Evolutionary conservation across 2,329 filamentous ascomycete species (phyloP), one percentile per base, ranked within the genome.

Genomic region (Aphanoascus verrucosus): DNA sequence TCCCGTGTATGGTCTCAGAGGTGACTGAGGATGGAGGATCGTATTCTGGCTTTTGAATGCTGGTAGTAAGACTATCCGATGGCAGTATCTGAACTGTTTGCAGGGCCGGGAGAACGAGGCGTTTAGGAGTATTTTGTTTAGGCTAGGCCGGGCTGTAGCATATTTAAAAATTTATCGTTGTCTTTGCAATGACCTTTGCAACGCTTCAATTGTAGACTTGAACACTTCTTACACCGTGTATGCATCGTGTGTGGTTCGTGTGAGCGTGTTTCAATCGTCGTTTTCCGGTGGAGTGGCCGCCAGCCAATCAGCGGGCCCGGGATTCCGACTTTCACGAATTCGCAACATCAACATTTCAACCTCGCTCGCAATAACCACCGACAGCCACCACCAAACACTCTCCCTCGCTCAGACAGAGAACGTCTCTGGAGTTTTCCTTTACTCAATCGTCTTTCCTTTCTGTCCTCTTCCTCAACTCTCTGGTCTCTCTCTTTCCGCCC

Each of bases 261-360:
- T 20, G 15, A 23, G 23, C 20, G 23, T 2, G 15, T 1, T 47
- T 32, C 12, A 3, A 34, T 14, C n/a, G 44, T 5, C 35, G 32
- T 46, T 52, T 38, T 45, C 15, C 32, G 20, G 51, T 47, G 43
- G 32, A 40, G 43, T 15, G 38, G 7, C 23, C 23, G 38, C 43
- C 59, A 60, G 59, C 69, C 69, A 72, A 72, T 71, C 63, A 71
- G 61, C 58, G 57, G 59, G 60, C 60, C 58, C 63, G 64, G 67
- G 67, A 69, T 71, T 69, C 67, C 66, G 64, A 53, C 57, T 54
- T 56, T 59, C 66, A 67, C 66, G 63, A 65, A 67, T 64, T 67
- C 65, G 52, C 31, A 64, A 64, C 67, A 57, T 58, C 57, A 59
- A 55, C 60, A 57, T 58, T 55, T 52, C 51, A 45, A 58, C 54